These are phyloP conservation scores for Candida rishiriensis DNA, from an alignment of 805 yeast genomes.

Conservation along the genomic window DNA sequence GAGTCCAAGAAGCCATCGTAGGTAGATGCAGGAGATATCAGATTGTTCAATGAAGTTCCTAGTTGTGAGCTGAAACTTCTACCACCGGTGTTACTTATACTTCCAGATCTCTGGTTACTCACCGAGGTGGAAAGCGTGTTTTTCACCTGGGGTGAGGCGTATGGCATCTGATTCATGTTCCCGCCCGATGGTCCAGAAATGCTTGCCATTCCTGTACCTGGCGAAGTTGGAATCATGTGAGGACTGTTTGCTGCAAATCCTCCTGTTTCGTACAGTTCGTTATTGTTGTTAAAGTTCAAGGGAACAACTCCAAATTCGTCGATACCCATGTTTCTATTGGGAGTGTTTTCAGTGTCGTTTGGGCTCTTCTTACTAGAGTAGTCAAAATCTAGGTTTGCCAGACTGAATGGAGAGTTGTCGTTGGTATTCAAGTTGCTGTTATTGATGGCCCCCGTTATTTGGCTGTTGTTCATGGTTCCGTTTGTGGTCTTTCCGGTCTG, in stretches of 20 bases:
- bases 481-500: not conserved
- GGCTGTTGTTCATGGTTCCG: too few species aligned
- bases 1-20: conserved; percentile 31
- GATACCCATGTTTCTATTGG: not conserved
- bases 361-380: conserved; percentile 1
- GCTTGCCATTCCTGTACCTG: conserved; percentile 12
- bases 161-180: conserved; percentile 14
- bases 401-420: conserved; percentile 10
- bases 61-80: conserved; percentile 28
- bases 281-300: conserved; percentile 1
- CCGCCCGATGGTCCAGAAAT: conserved; percentile 5
- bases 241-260: conserved; percentile 8
- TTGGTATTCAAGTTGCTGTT: not conserved
- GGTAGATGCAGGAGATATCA: conserved; percentile 32
- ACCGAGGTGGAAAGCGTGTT: conserved; percentile 16
- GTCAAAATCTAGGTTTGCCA: conserved; percentile 9
- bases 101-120: conserved; percentile 15
- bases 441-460: too few species aligned
- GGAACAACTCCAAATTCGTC: too few species aligned
- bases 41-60: conserved; percentile 28
- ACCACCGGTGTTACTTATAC: conserved; percentile 22
- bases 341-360: not conserved
- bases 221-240: conserved; percentile 8
- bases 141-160: conserved; percentile 27
- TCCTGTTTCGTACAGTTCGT: conserved; percentile 6